phyloP scores from a whole-genome alignment of 108 stramenopile species.

The Nitzschia sp. region DNA sequence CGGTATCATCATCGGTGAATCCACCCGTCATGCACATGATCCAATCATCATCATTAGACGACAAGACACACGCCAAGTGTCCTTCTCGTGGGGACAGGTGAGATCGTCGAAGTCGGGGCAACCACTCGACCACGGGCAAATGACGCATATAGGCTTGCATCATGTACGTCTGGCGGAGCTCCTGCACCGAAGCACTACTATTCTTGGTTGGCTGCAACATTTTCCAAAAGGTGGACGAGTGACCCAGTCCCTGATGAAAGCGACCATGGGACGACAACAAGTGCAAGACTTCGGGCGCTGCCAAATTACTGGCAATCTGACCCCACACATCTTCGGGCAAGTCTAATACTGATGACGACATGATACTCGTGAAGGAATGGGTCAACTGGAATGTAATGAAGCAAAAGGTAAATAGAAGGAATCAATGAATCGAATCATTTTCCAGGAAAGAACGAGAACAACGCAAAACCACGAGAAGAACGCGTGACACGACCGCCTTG shows the following conservation, averaged over 20 bases:
- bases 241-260: constrained; percentile 26
- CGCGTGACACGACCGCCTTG: too few relatives aligned
- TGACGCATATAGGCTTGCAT: constrained; percentile 17
- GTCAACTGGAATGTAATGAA: too few relatives aligned
- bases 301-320: constrained; percentile 24
- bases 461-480: too few relatives aligned
- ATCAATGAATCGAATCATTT: too few relatives aligned
- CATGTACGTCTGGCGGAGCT: constrained; percentile 20
- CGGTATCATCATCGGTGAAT: constrained; percentile 40
- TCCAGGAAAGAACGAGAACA: too few relatives aligned
- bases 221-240: constrained; percentile 40
- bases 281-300: constrained; percentile 37
- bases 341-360: constrained; percentile 12
- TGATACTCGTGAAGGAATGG: background rate
- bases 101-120: background rate
- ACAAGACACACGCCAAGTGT: constrained; percentile 46
- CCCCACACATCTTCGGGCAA: constrained; percentile 45
- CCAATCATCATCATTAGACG: background rate
- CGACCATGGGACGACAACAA: constrained; percentile 37
- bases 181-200: background rate
- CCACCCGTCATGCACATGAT: constrained; percentile 60
- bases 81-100: constrained; percentile 46
- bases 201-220: constrained; percentile 15
- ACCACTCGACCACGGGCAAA: constrained; percentile 43
- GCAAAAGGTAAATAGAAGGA: too few relatives aligned